These are phyloP conservation scores for Hyphopichia wangnamkhiaoensis DNA, from an alignment of 1,139 yeast species.

Conservation along the genomic window DNA sequence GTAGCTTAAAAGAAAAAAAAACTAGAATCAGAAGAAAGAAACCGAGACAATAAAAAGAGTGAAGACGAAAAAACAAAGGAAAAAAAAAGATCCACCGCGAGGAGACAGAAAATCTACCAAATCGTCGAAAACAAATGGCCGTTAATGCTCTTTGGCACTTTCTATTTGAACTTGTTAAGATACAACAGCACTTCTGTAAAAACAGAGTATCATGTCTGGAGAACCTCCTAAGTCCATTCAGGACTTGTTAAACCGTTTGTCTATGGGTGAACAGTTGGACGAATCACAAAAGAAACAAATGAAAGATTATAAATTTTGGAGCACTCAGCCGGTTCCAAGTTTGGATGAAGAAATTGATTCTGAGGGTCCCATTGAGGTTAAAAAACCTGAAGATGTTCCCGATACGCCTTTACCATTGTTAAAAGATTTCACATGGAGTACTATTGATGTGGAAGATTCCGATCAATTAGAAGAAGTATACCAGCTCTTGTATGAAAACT, in stretches of 20 bases:
- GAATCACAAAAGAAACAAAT: conserved; percentile 63
- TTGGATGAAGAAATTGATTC: conserved; percentile 64
- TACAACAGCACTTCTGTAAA: too few relatives aligned
- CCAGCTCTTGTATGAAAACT: conserved; percentile 78
- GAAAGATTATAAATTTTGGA: conserved; percentile 96
- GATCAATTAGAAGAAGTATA: conserved; percentile 73
- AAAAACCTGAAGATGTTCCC: conserved; percentile 72
- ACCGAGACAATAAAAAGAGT: too few relatives aligned
- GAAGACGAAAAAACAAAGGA: too few relatives aligned
- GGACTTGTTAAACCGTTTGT: conserved; percentile 49
- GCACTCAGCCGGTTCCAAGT: conserved; percentile 90
- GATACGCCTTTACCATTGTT: conserved; percentile 69
- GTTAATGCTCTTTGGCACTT: too few relatives aligned
- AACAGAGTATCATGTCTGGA: conserved; percentile 1
- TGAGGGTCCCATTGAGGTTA: conserved; percentile 85
- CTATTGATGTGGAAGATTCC: conserved; percentile 63
- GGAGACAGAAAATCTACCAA: too few relatives aligned
- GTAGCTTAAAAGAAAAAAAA: neutral
- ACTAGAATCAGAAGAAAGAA: neutral
- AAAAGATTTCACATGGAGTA: conserved; percentile 85
- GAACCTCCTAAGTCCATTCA: conserved; percentile 40
- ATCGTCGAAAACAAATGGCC: too few relatives aligned
- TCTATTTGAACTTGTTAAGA: too few relatives aligned
- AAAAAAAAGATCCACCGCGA: neutral
- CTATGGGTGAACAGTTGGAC: conserved; percentile 55